Base-by-base conservation (phyloP, 495 filamentous ascomycete species). In the Clavariopsis aquatica region DNA sequence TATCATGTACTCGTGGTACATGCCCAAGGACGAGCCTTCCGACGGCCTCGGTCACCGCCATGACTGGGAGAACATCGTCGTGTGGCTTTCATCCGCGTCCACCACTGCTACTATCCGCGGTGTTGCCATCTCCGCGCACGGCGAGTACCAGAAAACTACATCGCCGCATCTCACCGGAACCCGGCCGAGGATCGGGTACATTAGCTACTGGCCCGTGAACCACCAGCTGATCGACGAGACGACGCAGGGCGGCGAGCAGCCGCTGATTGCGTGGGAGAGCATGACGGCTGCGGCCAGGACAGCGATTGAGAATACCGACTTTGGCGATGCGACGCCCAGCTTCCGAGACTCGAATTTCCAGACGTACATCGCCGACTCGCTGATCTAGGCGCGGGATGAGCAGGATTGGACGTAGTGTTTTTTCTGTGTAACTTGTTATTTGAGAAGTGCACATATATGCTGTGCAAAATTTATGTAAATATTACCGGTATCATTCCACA, bases 1-100 rank as follows among this genome's bases (percentile, higher is more conserved):
- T 7, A 66, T 84, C n/a, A 78, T 84, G 76, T 84, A 84, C 62
- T 63, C 77, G 5, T 84, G 81, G 82, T 82, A 81, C 67, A 74
- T 80, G 60, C 80, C 80, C 26, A 82, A 82, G 36, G 79, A 82
- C 65, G 67, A 71, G 36, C 76, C 79, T 8, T 75, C 73, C 3
- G 57, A 70, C 9, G 79, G 75, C 5, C 63, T 80, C 10, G 80
- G 80, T 49, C 80, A 82, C 66, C 77, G 80, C 13, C 78, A 82
- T 61, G 80, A 82, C 64, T 82, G 80, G 80, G 80, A 82, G 58
- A 81, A 80, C 12, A 77, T 80, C 0, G 75, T 83, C 60, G 74
- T 83, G 49, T 83, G 77, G 77, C 71, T 84, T 1, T 60, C 73
- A 0, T 73, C 74, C 1, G 27, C 58, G 28, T 74, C 74, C 19